Evolutionary conservation across 148 eudicot species (phyloP).

Genomic region (Agrostemma githago): DNA sequence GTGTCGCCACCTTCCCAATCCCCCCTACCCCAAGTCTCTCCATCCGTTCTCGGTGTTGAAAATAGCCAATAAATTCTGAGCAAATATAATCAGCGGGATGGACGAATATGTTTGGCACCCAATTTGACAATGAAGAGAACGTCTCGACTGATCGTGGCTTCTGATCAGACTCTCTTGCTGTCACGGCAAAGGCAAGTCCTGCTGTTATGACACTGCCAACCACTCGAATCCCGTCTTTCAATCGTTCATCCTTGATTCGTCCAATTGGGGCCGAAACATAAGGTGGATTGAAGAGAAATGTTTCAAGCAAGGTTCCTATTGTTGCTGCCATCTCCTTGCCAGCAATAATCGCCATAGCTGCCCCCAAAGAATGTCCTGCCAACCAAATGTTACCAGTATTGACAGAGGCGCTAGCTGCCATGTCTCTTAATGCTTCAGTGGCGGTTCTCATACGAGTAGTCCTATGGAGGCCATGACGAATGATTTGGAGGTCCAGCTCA

Average conservation of each 20-base stretch:
- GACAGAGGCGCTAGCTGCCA: slow-evolving; percentile 18
- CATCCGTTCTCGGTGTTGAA: slow-evolving; percentile 36
- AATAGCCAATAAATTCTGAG: slow-evolving; percentile 33
- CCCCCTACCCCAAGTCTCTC: slow-evolving; percentile 21
- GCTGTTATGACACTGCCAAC: slow-evolving; percentile 43
- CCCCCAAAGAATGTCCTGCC: slow-evolving; percentile 74
- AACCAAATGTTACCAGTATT: slow-evolving; percentile 37
- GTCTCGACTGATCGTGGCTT: slow-evolving; percentile 16
- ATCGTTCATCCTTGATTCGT: slow-evolving; percentile 21
- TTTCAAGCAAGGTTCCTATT: slow-evolving; percentile 35
- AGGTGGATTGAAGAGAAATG: slow-evolving; percentile 77
- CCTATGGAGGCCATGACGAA: slow-evolving; percentile 34
- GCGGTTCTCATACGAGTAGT: slow-evolving; percentile 38
- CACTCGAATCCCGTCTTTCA: slow-evolving; percentile 45
- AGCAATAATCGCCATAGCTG: slow-evolving; percentile 54
- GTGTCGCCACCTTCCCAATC: slow-evolving; percentile 25
- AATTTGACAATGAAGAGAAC: slow-evolving; percentile 17
- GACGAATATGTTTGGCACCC: slow-evolving; percentile 38
- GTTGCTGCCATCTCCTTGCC: slow-evolving; percentile 62
- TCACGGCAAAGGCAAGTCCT: slow-evolving; percentile 36
- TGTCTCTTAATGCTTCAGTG: slow-evolving; percentile 22
- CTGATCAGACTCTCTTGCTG: not conserved
- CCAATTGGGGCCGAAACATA: slow-evolving; percentile 47
- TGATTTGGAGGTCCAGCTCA: slow-evolving; percentile 37
- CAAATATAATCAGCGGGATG: slow-evolving; percentile 32